Evolutionary conservation across 306 rosid species (phyloP), one percentile per base, ranked within the genome.

Genomic region (Prunus davidiana): DNA sequence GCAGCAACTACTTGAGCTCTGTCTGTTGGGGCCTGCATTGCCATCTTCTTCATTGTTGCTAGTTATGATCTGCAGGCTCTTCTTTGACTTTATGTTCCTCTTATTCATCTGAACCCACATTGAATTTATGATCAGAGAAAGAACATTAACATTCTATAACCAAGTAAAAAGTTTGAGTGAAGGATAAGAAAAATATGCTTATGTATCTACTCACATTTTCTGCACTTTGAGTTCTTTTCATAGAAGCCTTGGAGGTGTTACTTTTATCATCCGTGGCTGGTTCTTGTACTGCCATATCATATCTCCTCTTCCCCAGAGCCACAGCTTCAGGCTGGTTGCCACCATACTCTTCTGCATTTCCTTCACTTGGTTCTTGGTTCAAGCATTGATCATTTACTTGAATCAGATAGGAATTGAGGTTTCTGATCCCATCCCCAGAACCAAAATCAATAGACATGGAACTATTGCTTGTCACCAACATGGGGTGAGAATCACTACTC

Each of bases 1-100:
- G 87, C 86, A 85, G 84, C 83, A 84, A 75, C 75, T 81, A 76
- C 91, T 88, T 30, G 86, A 87, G 75, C 78, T 85, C 81, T 80
- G 93, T 74, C 87, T 82, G 64, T 79, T 83, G 73, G 9, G 69
- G 54, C 32, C 64, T 1, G 68, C 85, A 5, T 24, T 64, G 22
- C 58, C 73, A 56, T 83, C 84, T 66, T 87, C 89, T 62, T 89
- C 93, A 15, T 68, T 70, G 73, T 76, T 76, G 82, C 82, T 87
- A n/a, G 34, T 56, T n/a, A 76, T 77, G 20, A 62, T 81, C 55
- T 86, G 92, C 78, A 57, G 75, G 50, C 72, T 84, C 87, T 90
- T 93, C 82, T 67, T 84, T 16, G 90, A 32, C 74, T 63, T 89
- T 12, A n/a, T 67, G 73, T 73, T 83, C 81, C 77, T 83, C 86